Base-by-base conservation (phyloP, 345 rosid species). In the Linum trigynum region DNA sequence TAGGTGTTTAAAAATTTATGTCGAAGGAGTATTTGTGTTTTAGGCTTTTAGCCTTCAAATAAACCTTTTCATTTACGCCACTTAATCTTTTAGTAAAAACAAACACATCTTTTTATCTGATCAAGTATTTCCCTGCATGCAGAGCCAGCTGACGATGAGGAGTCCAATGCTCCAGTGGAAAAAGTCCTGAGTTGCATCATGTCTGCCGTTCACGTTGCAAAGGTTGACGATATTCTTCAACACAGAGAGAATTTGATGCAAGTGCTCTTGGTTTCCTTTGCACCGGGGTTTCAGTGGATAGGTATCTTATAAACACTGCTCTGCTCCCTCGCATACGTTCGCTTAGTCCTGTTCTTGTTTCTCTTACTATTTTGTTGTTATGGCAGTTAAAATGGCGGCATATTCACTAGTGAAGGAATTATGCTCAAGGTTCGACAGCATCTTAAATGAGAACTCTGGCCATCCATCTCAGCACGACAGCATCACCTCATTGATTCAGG, bases 371-470 rank as follows among this genome's bases (percentile, higher is more conserved):
- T 69, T 55, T 40, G 43, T 16, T 70, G 62, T 68, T 59, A 6
- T 78, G 68, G 67, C 91, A 92, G 98, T 86, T 71, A 92, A 92
- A 81, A 75, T 82, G 72, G 83, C 91, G 4, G 81, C 88, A 60
- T 83, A 89, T 76, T 76, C 83, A 17, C 80, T 86, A 32, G 63
- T 85, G 51, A 86, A 80, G 79, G 91, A 86, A 80, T 88, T 92
- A 57, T 82, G 87, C 82, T 76, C 83, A 39, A 85, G 84, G 80
- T 79, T 92, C 62, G 73, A 42, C 55, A 76, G 57, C 59, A 56
- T 48, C 57, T 74, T 71, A 71, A 78, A 71, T 63, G 81, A 23
- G 32, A 23, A 84, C 68, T 36, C 80, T 14, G 73, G 69, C 71
- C 80, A 63, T 73, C 57, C 62, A 57, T 64, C 75, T 65, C 61